Evolutionary conservation across 305 asterid genomes (phyloP).

Genomic region (Plantago rigida): DNA sequence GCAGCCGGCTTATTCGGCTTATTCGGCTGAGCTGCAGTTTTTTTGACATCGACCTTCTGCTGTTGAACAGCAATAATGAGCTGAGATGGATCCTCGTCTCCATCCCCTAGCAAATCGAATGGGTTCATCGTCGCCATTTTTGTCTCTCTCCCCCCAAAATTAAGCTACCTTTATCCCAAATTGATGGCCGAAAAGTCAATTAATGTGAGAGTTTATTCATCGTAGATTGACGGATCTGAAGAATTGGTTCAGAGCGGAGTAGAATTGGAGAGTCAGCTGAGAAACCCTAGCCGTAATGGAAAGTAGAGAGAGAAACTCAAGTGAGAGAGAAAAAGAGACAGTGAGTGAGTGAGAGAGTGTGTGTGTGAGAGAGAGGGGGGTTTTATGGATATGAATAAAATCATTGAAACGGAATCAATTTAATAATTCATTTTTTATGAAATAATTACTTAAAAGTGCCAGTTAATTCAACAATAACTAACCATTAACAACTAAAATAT

Average conservation of each 20-base stretch:
- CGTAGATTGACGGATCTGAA: slow-evolving; percentile 26
- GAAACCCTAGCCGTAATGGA: slow-evolving; percentile 81
- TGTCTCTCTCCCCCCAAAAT: slow-evolving; percentile 21
- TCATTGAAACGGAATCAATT: too few relatives aligned
- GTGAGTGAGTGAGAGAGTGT: slow-evolving; percentile 15
- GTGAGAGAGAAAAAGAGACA: slow-evolving; percentile 6
- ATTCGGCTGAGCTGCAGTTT: slow-evolving; percentile 5
- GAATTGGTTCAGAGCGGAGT: not conserved
- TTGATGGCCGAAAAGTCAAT: slow-evolving; percentile 1
- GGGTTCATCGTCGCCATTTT: slow-evolving; percentile 76
- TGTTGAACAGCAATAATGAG: slow-evolving; percentile 24
- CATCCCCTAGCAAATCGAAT: slow-evolving; percentile 60
- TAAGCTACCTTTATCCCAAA: slow-evolving; percentile 21
- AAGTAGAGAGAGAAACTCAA: not conserved
- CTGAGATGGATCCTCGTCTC: slow-evolving; percentile 4
- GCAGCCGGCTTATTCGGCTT: slow-evolving; percentile 11
- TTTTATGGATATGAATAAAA: too few relatives aligned
- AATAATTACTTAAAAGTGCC: too few relatives aligned
- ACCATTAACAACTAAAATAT: too few relatives aligned
- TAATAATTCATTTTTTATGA: too few relatives aligned
- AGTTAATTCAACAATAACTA: too few relatives aligned
- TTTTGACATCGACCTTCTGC: slow-evolving; percentile 46
- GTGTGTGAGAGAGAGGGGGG: too few relatives aligned
- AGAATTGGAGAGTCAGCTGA: slow-evolving; percentile 12
- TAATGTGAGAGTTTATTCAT: slow-evolving; percentile 23